Evolutionary conservation across 495 filamentous ascomycete genomes (phyloP).

Genomic region (Glarea lozoyensis): DNA sequence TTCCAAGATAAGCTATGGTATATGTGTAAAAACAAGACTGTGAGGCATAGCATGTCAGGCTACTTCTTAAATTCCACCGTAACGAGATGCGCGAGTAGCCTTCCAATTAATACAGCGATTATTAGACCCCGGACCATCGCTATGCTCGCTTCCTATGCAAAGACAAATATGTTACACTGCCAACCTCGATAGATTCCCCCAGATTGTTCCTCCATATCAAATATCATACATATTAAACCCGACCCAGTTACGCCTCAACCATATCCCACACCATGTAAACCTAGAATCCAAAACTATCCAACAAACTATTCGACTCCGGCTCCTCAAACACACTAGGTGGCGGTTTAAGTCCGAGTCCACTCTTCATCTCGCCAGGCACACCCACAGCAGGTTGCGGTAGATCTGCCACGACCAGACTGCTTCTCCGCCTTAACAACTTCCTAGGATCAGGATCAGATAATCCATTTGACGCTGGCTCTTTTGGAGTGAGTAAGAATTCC

Average conservation of each 20-base stretch:
- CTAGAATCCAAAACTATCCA: constrained; percentile 78
- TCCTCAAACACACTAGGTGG: constrained; percentile 82
- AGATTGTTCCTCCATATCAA: too few species aligned
- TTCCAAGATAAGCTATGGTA: too few species aligned
- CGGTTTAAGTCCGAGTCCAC: constrained; percentile 41
- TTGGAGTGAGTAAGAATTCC: constrained; percentile 63
- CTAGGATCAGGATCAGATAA: constrained; percentile 44
- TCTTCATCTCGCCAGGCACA: constrained; percentile 32
- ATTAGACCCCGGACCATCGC: too few species aligned
- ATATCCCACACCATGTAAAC: background rate
- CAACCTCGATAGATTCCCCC: too few species aligned
- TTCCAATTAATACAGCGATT: too few species aligned
- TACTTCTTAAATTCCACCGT: too few species aligned
- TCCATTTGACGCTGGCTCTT: constrained; percentile 24
- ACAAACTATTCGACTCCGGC: constrained; percentile 72
- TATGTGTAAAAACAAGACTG: too few species aligned
- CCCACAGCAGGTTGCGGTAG: constrained; percentile 35
- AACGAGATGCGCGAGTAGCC: too few species aligned
- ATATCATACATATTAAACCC: background rate
- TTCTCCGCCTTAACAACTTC: constrained; percentile 59
- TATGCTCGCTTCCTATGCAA: too few species aligned
- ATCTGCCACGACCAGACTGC: constrained; percentile 75
- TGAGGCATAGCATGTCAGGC: too few species aligned
- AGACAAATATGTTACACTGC: too few species aligned
- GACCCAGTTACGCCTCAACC: background rate